Conservation (phyloP, 306 rosid genomes). For the Potentilla sterilis region DNA sequence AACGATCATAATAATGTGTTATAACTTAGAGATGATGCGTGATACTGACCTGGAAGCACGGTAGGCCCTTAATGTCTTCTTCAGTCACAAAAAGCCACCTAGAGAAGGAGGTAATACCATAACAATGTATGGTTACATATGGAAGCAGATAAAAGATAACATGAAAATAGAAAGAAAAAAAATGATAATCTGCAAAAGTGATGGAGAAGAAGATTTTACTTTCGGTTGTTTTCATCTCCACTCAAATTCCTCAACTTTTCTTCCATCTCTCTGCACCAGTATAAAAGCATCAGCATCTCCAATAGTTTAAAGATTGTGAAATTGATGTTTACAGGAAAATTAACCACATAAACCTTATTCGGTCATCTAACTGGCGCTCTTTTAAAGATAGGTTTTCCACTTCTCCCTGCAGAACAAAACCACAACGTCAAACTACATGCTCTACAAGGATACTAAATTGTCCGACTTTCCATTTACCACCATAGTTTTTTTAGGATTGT, state of each 20-base stretch:
- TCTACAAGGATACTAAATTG: conserved; percentile 9
- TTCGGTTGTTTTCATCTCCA: conserved; percentile 75
- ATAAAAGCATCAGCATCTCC: conserved; percentile 27
- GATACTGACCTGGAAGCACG: conserved; percentile 68
- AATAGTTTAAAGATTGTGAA: conserved; percentile 22
- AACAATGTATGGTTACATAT: neutral
- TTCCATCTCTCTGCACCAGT: conserved; percentile 75
- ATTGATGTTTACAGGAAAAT: conserved; percentile 24
- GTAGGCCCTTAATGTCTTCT: conserved; percentile 84
- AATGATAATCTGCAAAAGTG: conserved; percentile 19
- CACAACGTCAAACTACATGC: conserved; percentile 28
- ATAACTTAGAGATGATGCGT: conserved; percentile 26
- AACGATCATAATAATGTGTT: conserved; percentile 15
- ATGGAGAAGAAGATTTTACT: conserved; percentile 42
- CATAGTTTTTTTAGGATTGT: neutral
- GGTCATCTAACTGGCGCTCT: conserved; percentile 79
- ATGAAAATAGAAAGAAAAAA: neutral
- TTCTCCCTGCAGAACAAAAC: conserved; percentile 73
- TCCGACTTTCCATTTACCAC: neutral
- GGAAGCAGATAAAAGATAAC: neutral
- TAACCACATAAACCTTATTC: conserved; percentile 60
- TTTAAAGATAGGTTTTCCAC: conserved; percentile 71
- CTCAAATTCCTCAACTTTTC: conserved; percentile 80
- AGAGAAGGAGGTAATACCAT: conserved; percentile 12
- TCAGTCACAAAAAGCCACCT: conserved; percentile 94